Conservation (phyloP, 2,329 filamentous ascomycete genomes). For the Dactylellina drechsleri region DNA sequence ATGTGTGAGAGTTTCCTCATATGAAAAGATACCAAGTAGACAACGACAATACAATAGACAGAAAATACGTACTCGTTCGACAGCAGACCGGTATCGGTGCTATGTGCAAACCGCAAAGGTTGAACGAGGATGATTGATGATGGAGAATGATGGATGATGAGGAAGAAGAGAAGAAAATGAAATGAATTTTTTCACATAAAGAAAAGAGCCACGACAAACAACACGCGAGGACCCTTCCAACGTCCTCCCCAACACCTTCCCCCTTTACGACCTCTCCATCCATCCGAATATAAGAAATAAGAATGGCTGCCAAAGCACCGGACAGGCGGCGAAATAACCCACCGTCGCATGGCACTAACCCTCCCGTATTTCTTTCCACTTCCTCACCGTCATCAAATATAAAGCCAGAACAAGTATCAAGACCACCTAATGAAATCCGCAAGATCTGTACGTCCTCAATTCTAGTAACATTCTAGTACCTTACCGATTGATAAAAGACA, state of each 20-base stretch:
- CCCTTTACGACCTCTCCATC: constrained; percentile 6
- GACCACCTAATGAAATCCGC: constrained; percentile 76
- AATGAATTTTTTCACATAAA: constrained; percentile 41
- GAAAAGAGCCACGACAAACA: constrained; percentile 35
- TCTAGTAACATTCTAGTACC: background rate
- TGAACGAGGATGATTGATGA: constrained; percentile 21
- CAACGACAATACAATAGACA: background rate
- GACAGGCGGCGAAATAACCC: constrained; percentile 93
- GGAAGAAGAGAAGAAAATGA: constrained; percentile 19
- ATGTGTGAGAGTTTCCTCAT: constrained; percentile 55
- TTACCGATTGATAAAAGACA: background rate
- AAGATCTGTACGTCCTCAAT: constrained; percentile 78
- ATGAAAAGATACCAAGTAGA: constrained; percentile 23
- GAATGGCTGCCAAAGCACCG: constrained; percentile 59
- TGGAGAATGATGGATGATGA: background rate
- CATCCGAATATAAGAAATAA: background rate
- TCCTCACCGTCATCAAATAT: constrained; percentile 58
- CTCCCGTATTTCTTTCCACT: constrained; percentile 74
- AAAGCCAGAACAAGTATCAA: constrained; percentile 26
- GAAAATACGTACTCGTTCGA: constrained; percentile 31
- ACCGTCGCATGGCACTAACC: constrained; percentile 77
- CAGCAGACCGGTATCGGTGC: constrained; percentile 21
- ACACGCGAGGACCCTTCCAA: constrained; percentile 28
- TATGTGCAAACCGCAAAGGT: constrained; percentile 8
- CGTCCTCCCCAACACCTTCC: background rate